Conservation (phyloP, 495 filamentous ascomycete genomes). For the Immersiella caudata region DNA sequence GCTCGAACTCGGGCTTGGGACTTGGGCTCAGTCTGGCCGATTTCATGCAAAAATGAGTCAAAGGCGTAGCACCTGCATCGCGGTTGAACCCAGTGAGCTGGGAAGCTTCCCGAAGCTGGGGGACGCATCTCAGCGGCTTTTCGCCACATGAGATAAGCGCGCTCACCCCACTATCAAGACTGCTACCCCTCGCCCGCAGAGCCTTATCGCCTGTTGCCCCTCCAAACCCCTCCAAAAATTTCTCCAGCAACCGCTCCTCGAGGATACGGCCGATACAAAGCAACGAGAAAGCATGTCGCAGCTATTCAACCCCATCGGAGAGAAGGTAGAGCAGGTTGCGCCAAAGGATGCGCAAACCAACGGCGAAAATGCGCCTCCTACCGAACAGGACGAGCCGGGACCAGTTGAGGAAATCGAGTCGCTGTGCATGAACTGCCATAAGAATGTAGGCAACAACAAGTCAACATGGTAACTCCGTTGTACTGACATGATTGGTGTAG, state of each 20-base stretch:
- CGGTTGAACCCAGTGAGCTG: neutral
- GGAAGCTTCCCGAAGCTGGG: constrained; percentile 32
- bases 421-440: constrained; percentile 59
- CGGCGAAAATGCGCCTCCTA: constrained; percentile 10
- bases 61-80: neutral
- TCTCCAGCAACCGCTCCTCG: constrained; percentile 20
- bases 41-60: constrained; percentile 52
- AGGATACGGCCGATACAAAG: neutral
- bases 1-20: constrained; percentile 31
- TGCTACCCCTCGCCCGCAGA: constrained; percentile 18
- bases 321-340: constrained; percentile 54
- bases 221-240: constrained; percentile 42
- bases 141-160: constrained; percentile 37
- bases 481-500: constrained; percentile 44
- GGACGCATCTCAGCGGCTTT: constrained; percentile 14
- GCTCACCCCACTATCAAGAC: constrained; percentile 25
- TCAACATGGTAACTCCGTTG: neutral
- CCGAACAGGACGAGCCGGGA: constrained; percentile 53
- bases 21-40: constrained; percentile 54
- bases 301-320: constrained; percentile 58
- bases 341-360: constrained; percentile 31
- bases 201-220: constrained; percentile 35
- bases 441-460: constrained; percentile 63
- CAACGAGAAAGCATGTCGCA: constrained; percentile 39
- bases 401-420: constrained; percentile 62